Conservation (phyloP, 805 yeast genomes). For the Hanseniaspora jakobsenii region DNA sequence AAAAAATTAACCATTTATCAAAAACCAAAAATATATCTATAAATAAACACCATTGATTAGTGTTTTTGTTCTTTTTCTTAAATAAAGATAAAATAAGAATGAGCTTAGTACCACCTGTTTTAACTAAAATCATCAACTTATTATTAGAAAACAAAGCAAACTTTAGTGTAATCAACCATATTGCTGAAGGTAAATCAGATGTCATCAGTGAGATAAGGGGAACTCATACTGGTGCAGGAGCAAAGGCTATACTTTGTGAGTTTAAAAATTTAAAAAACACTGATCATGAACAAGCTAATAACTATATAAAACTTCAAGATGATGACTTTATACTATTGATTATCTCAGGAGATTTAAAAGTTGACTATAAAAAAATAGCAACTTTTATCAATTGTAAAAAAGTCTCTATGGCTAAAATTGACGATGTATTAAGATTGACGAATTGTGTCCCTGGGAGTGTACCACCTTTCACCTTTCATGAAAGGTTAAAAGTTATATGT, state of each 20-base stretch:
- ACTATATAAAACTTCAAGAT: background rate
- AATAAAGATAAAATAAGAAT: background rate
- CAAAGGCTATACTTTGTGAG: slow-evolving; percentile 4
- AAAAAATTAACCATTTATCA: background rate
- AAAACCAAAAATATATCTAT: no score
- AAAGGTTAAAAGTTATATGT: slow-evolving; percentile 1
- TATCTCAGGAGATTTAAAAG: slow-evolving; percentile 1
- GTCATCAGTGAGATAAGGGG: slow-evolving; percentile 5
- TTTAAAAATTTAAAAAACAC: background rate
- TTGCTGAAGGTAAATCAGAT: slow-evolving; percentile 4
- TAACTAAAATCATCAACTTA: background rate
- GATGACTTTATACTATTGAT: background rate
- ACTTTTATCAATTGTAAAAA: background rate
- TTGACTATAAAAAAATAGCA: slow-evolving; percentile 3
- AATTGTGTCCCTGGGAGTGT: slow-evolving; percentile 8
- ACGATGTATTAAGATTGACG: background rate
- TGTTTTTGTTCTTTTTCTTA: background rate
- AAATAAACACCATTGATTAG: background rate
- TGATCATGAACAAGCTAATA: background rate
- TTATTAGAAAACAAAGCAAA: slow-evolving; percentile 1
- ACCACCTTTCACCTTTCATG: slow-evolving; percentile 3
- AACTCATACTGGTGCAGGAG: slow-evolving; percentile 6
- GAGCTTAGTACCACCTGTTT: slow-evolving; percentile 1
- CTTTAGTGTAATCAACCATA: background rate
- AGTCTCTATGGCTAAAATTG: slow-evolving; percentile 5